Base-by-base conservation (phyloP, 371 early-diverging fungal species). In the Actinomucor elegans region DNA sequence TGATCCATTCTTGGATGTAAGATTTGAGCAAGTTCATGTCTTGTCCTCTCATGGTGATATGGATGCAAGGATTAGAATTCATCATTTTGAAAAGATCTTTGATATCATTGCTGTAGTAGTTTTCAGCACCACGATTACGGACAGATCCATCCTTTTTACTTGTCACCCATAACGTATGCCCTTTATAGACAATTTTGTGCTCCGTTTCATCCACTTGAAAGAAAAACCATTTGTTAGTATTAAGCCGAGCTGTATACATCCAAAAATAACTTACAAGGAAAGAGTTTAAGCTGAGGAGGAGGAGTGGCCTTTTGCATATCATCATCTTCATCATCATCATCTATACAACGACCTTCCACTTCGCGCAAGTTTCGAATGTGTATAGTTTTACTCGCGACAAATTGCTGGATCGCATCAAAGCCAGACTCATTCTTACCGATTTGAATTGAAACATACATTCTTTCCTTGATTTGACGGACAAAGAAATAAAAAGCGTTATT, bases 1-100 rank as follows among this genome's bases (percentile, higher is more conserved):
- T 57, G 8, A 70, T 57, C 74, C 74, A 74, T 61, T 70, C 74
- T 57, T 74, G 71, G 18, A 74, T 47, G 31, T 64, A 59, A 0
- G 38, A 6, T 33, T 62, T 55, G 2, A 74, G 29, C 4, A 57
- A 12, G 0, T 38, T 36, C 28, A 70, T 47, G 7, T 59, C 52
- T 46, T 52, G 56, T 5, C 57, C 60, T 24, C 57, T 47, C 64
- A 70, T 70, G 12, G 57, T 67, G n/a, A 61, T 53, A 40, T 65
- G 20, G 24, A 57, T 32, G 33, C 57, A 54, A 23, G 65, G 65
- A 24, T 54, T 52, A 12, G 33, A 18, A 20, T 52, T 55, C 42
- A 69, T 56, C 33, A 49, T 49, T 10, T 58, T 56, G n/a, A 65
- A 47, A 0, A 65, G 29, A 14, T 63, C 63, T 11, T 57, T 59